Conservation (phyloP, 1,284 basidiomycete species). For the Caloboletus firmus region DNA sequence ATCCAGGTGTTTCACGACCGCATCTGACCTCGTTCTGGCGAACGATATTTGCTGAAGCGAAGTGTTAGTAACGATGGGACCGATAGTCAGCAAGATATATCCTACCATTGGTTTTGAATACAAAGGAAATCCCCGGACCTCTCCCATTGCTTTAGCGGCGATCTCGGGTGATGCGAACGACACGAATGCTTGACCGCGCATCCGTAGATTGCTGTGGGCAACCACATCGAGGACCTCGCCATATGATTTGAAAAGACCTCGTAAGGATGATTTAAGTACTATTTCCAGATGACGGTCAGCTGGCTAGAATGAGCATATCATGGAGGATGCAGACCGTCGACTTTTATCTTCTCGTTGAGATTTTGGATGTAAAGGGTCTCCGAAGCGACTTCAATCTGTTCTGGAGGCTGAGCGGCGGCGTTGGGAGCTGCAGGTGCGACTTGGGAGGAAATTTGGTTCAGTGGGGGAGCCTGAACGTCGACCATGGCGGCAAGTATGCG, state of each 20-base stretch:
- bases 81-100: constrained; percentile 5
- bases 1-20: constrained; percentile 78
- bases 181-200: constrained; percentile 98
- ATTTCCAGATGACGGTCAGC: constrained; percentile 12
- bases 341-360: constrained; percentile 94
- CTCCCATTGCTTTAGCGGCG: constrained; percentile 86
- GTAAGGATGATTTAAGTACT: constrained; percentile 89
- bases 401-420: constrained; percentile 29
- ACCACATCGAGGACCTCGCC: constrained; percentile 90
- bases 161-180: constrained; percentile 81
- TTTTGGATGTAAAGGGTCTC: constrained; percentile 98
- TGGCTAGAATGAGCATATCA: constrained; percentile 1
- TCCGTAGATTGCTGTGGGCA: constrained; percentile 89
- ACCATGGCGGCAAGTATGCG: constrained; percentile 27
- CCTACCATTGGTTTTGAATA: constrained; percentile 95
- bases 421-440: constrained; percentile 36
- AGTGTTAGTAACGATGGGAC: constrained; percentile 7
- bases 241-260: constrained; percentile 90
- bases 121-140: constrained; percentile 91
- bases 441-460: constrained; percentile 40
- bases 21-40: constrained; percentile 86
- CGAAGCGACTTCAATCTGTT: constrained; percentile 51
- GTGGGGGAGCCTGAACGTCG: constrained; percentile 30
- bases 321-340: constrained; percentile 57
- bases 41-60: constrained; percentile 84